Base-by-base conservation (phyloP, 768 basidiomycete genomes). In the Stropharia rugosoannulata region DNA sequence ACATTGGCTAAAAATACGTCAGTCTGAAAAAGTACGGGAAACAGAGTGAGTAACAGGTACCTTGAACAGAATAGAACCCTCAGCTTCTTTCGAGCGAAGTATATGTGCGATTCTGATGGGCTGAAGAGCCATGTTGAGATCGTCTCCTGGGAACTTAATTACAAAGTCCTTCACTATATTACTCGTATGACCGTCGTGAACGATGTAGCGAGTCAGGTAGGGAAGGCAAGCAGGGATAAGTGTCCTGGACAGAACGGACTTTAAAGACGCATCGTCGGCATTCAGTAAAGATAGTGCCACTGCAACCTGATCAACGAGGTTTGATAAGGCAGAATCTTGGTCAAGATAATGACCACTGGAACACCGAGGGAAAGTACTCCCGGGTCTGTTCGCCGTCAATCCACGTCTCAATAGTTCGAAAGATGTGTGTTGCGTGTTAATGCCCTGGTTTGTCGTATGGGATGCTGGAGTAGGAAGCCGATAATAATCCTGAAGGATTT, bases 271-370 rank as follows among this genome's bases (percentile, higher is more conserved):
- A 35, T 62, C 58, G 35, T 59, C 38, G 54, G 57, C 51, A 39
- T 44, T 39, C 38, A 58, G 51, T 5, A 64, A 56, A 22, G 59
- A 47, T 13, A 77, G 55, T 38, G 76, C 56, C 19, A 29, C 64
- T 18, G 75, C 73, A 4, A 69, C 68, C 40, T 75, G 71, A 59
- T 78, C 73, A n/a, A 76, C 54, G 29, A 82, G 56, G 46, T 66
- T 68, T 5, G 79, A 79, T 37, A 80, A 70, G 1, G 66, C 62
- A 35, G 80, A 79, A 56, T 84, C 74, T 58, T 85, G 79, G 63
- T 81, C 77, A 12, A 84, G 65, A 48, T 66, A 57, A 39, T 70
- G 68, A 8, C 79, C 74, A 18, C 78, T 77, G 8, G 80, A 72
- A 25, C 65, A 54, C 35, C 61, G 38, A 25, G 54, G 32, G 13